phyloP scores from a whole-genome alignment of 306 rosid species.

The Sesbania bispinosa region DNA sequence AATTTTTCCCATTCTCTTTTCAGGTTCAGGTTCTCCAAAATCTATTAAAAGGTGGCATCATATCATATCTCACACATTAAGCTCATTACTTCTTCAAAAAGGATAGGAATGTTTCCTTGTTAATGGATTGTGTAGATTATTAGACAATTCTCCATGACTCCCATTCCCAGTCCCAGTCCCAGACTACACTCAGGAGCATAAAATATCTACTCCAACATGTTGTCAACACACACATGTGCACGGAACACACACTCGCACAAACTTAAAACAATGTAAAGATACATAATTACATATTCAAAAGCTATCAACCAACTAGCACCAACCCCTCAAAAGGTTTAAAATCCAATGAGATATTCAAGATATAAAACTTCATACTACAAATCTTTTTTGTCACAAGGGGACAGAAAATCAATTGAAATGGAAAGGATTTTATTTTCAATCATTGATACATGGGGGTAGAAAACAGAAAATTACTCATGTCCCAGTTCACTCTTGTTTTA shows the following conservation, averaged over 20 bases:
- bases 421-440: not conserved
- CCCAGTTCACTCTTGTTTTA: not conserved
- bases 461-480: not conserved
- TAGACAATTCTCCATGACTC: not conserved
- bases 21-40: not conserved
- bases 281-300: not conserved
- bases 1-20: not conserved
- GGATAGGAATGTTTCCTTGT: not conserved
- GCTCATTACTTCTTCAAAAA: not conserved
- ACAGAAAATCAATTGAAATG: not conserved
- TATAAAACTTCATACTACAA: not conserved
- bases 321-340: not conserved
- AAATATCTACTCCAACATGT: not conserved
- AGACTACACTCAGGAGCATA: not conserved
- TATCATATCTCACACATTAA: not conserved
- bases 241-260: not conserved
- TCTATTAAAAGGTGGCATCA: not conserved
- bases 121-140: not conserved
- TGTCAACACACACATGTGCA: not conserved
- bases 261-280: not conserved
- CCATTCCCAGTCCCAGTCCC: not conserved
- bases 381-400: not conserved
- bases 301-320: not conserved
- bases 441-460: not conserved
- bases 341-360: not conserved